Conservation (phyloP, 768 basidiomycete species). For the Botryobasidium botryosum region DNA sequence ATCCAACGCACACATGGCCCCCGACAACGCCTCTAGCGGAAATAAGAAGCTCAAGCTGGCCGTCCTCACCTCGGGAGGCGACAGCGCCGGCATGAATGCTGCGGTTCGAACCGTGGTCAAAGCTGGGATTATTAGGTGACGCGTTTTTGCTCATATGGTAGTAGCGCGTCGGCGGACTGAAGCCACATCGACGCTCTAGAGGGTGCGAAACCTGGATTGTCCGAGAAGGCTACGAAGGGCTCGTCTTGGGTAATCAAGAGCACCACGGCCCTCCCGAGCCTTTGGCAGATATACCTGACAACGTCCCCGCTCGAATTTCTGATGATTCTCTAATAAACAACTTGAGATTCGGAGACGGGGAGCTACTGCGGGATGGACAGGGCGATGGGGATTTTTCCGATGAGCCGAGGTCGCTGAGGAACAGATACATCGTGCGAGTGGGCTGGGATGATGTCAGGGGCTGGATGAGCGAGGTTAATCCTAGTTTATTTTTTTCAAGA, state of each 20-base stretch:
- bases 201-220: slow-evolving; percentile 94
- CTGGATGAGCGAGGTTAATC: slow-evolving; percentile 68
- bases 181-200: slow-evolving; percentile 26
- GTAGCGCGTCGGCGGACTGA: background rate
- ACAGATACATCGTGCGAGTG: slow-evolving; percentile 82
- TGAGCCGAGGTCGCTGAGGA: slow-evolving; percentile 57
- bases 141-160: too few relatives aligned
- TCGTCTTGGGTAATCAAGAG: slow-evolving; percentile 76
- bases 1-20: too few relatives aligned
- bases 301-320: slow-evolving; percentile 16
- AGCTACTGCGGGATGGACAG: slow-evolving; percentile 53
- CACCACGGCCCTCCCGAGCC: slow-evolving; percentile 12
- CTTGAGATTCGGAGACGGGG: slow-evolving; percentile 69
- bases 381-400: slow-evolving; percentile 51
- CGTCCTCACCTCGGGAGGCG: slow-evolving; percentile 88
- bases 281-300: slow-evolving; percentile 12
- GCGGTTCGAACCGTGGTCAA: slow-evolving; percentile 89
- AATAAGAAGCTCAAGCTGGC: slow-evolving; percentile 61
- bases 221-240: slow-evolving; percentile 95
- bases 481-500: background rate
- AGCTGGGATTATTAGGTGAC: slow-evolving; percentile 72
- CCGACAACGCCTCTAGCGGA: background rate
- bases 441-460: slow-evolving; percentile 97
- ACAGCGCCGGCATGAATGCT: slow-evolving; percentile 96
- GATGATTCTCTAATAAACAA: slow-evolving; percentile 35